phyloP scores from a whole-genome alignment of 345 rosid species.

The Eucalyptus pauciflora region DNA sequence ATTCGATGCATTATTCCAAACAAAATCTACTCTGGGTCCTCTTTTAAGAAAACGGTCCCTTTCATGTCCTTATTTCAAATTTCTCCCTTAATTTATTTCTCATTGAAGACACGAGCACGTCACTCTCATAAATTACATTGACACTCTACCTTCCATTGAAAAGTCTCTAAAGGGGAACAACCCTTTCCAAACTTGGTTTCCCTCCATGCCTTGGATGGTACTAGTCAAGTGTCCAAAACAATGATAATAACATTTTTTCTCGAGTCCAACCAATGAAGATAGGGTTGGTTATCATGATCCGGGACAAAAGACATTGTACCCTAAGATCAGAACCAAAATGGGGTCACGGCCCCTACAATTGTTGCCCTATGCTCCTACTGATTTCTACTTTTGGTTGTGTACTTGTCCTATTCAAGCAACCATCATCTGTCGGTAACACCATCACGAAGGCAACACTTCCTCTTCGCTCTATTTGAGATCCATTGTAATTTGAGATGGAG shows the following conservation, averaged over 20 bases:
- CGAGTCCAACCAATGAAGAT: neutral
- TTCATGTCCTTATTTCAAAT: neutral
- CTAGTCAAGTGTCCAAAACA: neutral
- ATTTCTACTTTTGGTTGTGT: neutral
- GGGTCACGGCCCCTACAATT: neutral
- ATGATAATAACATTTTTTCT: neutral
- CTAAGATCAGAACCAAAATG: neutral
- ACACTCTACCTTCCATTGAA: neutral
- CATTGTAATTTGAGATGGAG: neutral
- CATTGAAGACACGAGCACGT: neutral
- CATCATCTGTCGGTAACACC: neutral
- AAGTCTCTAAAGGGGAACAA: neutral
- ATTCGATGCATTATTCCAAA: neutral
- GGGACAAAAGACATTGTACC: neutral
- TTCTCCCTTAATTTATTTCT: neutral
- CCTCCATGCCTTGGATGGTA: neutral
- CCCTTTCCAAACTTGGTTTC: neutral
- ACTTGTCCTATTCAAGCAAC: neutral
- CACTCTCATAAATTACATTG: neutral
- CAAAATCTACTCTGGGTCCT: neutral
- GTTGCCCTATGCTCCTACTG: neutral
- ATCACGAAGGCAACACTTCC: neutral
- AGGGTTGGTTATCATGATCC: neutral
- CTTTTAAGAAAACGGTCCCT: neutral
- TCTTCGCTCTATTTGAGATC: neutral